Evolutionary conservation across 148 eudicot genomes (phyloP).

Genomic region (Dysphania ambrosioides): DNA sequence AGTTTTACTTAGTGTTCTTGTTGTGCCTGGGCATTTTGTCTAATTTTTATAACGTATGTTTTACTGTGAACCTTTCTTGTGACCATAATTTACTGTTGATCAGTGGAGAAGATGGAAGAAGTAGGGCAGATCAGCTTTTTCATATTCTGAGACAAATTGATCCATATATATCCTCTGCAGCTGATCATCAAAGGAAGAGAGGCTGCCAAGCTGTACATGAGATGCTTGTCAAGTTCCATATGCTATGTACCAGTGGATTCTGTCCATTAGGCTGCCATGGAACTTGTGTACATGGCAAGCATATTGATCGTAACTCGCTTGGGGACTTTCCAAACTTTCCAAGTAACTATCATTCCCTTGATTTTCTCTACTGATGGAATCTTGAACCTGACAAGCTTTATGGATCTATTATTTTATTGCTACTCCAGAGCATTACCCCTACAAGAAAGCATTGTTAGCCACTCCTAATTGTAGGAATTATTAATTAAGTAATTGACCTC

Average conservation of each 20-base stretch:
- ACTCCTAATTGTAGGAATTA: background rate
- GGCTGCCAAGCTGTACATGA: slow-evolving; percentile 87
- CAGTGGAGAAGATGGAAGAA: slow-evolving; percentile 99
- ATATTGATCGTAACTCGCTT: slow-evolving; percentile 50
- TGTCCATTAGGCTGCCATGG: slow-evolving; percentile 89
- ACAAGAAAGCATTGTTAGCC: background rate
- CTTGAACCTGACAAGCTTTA: background rate
- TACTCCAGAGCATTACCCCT: no score
- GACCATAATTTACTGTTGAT: slow-evolving; percentile 21
- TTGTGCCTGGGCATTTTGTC: background rate
- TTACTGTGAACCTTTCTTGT: slow-evolving; percentile 14
- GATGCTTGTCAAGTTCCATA: slow-evolving; percentile 79
- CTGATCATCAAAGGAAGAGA: slow-evolving; percentile 84
- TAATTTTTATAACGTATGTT: background rate
- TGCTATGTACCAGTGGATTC: slow-evolving; percentile 72
- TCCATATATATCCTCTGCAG: slow-evolving; percentile 76
- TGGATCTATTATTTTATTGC: background rate
- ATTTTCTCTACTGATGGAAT: background rate
- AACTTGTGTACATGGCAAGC: slow-evolving; percentile 67
- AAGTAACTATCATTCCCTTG: slow-evolving; percentile 39
- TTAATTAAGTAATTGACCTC: background rate
- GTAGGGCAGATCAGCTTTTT: slow-evolving; percentile 88
- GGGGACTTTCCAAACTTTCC: slow-evolving; percentile 63
- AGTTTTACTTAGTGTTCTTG: background rate
- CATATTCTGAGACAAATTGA: slow-evolving; percentile 86